Percentiles rank a stretch among this genome's conserved stretches.
These are phyloP conservation scores for Talaromyces sp. DNA, from an alignment of 2,329 filamentous ascomycete species.

Conservation along the genomic window DNA sequence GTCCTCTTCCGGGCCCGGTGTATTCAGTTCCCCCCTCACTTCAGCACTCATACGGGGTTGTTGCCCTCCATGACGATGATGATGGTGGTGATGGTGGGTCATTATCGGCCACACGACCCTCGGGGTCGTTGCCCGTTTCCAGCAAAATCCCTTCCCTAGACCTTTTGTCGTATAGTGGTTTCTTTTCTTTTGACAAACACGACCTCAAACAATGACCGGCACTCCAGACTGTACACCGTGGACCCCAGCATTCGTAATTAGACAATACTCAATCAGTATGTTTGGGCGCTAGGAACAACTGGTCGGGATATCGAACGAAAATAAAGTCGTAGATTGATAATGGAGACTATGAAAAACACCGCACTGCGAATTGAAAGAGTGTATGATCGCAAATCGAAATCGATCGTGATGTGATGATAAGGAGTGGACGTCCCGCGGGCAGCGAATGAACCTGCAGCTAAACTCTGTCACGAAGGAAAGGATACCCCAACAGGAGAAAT, in stretches of 20 bases:
- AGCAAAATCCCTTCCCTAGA: background rate
- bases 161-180: background rate
- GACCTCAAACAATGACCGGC: conserved; percentile 10
- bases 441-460: conserved; percentile 10
- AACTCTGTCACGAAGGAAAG: conserved; percentile 7
- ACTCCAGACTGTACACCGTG: conserved; percentile 6
- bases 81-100: conserved; percentile 21
- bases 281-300: background rate
- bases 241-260: conserved; percentile 5
- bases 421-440: conserved; percentile 10
- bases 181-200: conserved; percentile 8
- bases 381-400: background rate
- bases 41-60: conserved; percentile 17
- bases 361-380: conserved; percentile 1
- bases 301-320: background rate
- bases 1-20: background rate
- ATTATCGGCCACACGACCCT: conserved; percentile 20
- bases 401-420: conserved; percentile 5
- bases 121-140: conserved; percentile 5
- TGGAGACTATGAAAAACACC: conserved; percentile 1
- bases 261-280: background rate
- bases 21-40: conserved; percentile 3
- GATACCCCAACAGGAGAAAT: conserved; percentile 10
- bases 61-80: conserved; percentile 18
- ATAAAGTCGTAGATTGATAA: background rate